A percentile compares a stretch with the other conserved stretches of the same genome.
Evolutionary conservation across 805 yeast genomes (phyloP).

Genomic region (Saccharomyces paradoxus): DNA sequence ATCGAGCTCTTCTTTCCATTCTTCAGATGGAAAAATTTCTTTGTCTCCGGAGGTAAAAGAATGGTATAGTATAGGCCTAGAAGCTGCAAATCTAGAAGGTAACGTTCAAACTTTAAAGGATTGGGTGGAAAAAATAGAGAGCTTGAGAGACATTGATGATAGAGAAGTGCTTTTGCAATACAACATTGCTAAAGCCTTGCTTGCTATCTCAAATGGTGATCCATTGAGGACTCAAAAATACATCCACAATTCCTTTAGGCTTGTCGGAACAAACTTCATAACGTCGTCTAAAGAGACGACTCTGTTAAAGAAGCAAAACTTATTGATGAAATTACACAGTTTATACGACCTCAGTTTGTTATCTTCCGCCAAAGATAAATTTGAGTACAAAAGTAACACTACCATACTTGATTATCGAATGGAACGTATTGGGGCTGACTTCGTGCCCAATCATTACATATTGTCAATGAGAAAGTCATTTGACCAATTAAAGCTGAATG

Average conservation of each 20-base stretch:
- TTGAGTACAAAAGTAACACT: conserved; percentile 10
- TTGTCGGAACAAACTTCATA: conserved; percentile 54
- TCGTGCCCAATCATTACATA: conserved; percentile 51
- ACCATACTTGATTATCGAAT: conserved; percentile 21
- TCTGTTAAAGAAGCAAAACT: conserved; percentile 39
- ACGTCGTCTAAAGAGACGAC: conserved; percentile 42
- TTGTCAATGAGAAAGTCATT: conserved; percentile 52
- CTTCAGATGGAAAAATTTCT: conserved; percentile 30
- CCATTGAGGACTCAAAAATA: conserved; percentile 31
- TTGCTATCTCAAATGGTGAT: conserved; percentile 35
- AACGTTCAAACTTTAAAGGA: conserved; percentile 39
- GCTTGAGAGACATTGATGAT: conserved; percentile 37
- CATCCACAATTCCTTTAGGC: conserved; percentile 43
- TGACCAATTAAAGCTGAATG: conserved; percentile 22
- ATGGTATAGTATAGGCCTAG: conserved; percentile 62
- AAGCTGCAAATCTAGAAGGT: conserved; percentile 65
- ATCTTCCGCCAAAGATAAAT: conserved; percentile 15
- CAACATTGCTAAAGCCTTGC: conserved; percentile 57
- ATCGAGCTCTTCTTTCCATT: conserved; percentile 43
- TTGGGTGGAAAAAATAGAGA: conserved; percentile 54
- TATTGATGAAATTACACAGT: conserved; percentile 50
- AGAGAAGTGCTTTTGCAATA: conserved; percentile 49
- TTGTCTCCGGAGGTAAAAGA: conserved; percentile 32
- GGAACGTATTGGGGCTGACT: conserved; percentile 40
- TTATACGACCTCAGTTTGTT: conserved; percentile 48